Base-by-base conservation (phyloP, 345 rosid species). In the Syzygium oleosum region DNA sequence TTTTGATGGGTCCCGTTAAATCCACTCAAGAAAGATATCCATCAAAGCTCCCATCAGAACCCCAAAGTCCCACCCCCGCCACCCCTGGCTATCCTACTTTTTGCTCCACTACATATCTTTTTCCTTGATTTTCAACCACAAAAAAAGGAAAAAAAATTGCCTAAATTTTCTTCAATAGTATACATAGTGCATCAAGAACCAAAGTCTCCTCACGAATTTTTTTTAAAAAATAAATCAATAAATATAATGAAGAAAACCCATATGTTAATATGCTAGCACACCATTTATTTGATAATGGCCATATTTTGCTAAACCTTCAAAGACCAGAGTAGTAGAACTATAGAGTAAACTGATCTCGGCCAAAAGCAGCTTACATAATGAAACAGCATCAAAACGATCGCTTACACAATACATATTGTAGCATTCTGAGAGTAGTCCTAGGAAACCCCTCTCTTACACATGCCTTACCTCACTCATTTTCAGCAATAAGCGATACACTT, bases 401-500 rank as follows among this genome's bases (percentile, higher is more conserved):
- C 80, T 17, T 19, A 73, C 80, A 34, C 4, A 73, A 10, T 46
- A 34, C 21, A 73, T 9, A 14, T 41, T 12, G 11, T 9, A 38
- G 80, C 80, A 34, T 73, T 9, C 19, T 4, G 25, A 73, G 80
- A 73, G 80, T 5, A 19, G 3, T 73, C 19, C 49, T 38, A 19
- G 49, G 27, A 8, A 34, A 73, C 49, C 80, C 19, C 80, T 41
- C 49, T 5, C 80, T 73, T 19, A 73, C 12, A 19, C 80, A 73
- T 19, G 2, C 0, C 2, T 73, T 38, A 19, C 80, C 80, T 73
- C 27, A 9, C 80, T 73, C 80, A 2, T 41, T 27, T 55, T 88
- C 88, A 98, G 89, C 99, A 98, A 51, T 93, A 98, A 88, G 99
- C 99, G 68, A 93, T 51, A 83, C 99, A 98, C 90, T 96, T 96